A percentile compares a stretch with the other conserved stretches of the same genome.
These are phyloP conservation scores for Amaranthus palmeri DNA, from an alignment of 148 eudicot genomes.

Conservation along the genomic window DNA sequence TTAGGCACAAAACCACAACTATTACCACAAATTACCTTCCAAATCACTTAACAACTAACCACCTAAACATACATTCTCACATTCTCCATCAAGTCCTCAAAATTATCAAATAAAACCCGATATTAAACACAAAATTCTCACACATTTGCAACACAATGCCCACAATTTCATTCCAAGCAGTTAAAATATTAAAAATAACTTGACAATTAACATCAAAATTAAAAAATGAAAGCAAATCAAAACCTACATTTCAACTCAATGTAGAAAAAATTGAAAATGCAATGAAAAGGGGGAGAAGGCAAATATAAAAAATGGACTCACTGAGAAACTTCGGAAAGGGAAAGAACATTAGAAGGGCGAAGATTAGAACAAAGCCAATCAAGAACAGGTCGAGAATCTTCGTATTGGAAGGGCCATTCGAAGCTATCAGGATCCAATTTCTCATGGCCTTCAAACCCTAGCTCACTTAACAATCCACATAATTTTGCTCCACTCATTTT, in stretches of 20 bases:
- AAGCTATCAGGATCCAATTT: conserved; percentile 85
- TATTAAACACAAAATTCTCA: not conserved
- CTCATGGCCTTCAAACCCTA: conserved; percentile 66
- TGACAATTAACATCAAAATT: not conserved
- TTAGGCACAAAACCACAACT: too few relatives aligned
- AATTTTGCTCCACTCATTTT: conserved; percentile 73
- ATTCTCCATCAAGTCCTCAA: not conserved
- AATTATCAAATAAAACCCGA: not conserved
- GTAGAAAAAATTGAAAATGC: not conserved
- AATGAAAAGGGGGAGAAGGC: not conserved
- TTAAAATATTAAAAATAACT: not conserved
- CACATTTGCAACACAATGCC: too few relatives aligned
- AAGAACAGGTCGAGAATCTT: conserved; percentile 83
- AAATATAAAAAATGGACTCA: conserved; percentile 25
- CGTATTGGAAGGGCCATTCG: conserved; percentile 98
- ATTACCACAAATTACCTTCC: too few relatives aligned
- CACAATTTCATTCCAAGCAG: not conserved
- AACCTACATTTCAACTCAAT: not conserved
- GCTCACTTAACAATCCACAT: conserved; percentile 58
- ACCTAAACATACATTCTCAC: not conserved
- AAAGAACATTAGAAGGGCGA: conserved; percentile 89
- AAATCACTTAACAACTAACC: too few relatives aligned
- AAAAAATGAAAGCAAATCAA: not conserved
- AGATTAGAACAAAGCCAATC: conserved; percentile 93
- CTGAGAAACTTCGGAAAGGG: conserved; percentile 78